phyloP scores from a whole-genome alignment of 2,329 filamentous ascomycete genomes.

The Aureobasidium namibiae region DNA sequence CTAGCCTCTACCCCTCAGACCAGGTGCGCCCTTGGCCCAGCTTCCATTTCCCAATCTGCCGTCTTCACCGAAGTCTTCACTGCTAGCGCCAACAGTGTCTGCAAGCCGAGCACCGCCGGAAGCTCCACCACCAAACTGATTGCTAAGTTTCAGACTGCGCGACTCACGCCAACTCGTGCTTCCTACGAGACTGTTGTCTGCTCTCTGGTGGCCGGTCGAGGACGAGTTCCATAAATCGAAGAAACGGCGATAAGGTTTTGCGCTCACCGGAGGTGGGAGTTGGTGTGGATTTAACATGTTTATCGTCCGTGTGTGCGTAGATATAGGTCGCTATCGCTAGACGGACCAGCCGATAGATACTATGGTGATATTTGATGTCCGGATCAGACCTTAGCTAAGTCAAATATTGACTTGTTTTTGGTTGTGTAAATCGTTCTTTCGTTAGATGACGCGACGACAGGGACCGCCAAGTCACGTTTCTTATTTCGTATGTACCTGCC shows the following conservation, averaged over 20 bases:
- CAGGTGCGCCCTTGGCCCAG: conserved; percentile 40
- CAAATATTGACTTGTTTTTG: neutral
- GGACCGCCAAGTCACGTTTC: conserved; percentile 5
- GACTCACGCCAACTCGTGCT: conserved; percentile 64
- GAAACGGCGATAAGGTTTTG: conserved; percentile 93
- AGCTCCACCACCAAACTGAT: conserved; percentile 55
- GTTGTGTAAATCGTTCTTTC: neutral
- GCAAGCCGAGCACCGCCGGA: conserved; percentile 50
- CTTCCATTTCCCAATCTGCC: conserved; percentile 45
- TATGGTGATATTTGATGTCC: neutral
- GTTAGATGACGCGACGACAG: conserved; percentile 8
- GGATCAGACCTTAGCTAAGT: too few relatives aligned
- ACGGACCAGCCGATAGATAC: neutral
- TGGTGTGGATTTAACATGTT: neutral
- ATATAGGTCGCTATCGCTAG: neutral
- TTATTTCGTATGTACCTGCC: conserved; percentile 3
- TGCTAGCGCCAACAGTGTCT: conserved; percentile 59
- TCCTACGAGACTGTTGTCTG: conserved; percentile 56
- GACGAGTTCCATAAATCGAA: conserved; percentile 94
- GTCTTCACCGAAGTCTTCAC: conserved; percentile 45
- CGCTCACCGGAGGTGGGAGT: conserved; percentile 51
- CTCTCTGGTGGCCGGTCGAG: conserved; percentile 73
- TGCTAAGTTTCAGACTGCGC: conserved; percentile 58
- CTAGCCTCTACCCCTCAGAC: conserved; percentile 40
- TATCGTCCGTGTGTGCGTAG: neutral